A percentile compares a stretch with the other conserved stretches of the same genome.
These are phyloP conservation scores for Aspergillus tanneri DNA, from an alignment of 2,329 filamentous ascomycete species.

Conservation along the genomic window DNA sequence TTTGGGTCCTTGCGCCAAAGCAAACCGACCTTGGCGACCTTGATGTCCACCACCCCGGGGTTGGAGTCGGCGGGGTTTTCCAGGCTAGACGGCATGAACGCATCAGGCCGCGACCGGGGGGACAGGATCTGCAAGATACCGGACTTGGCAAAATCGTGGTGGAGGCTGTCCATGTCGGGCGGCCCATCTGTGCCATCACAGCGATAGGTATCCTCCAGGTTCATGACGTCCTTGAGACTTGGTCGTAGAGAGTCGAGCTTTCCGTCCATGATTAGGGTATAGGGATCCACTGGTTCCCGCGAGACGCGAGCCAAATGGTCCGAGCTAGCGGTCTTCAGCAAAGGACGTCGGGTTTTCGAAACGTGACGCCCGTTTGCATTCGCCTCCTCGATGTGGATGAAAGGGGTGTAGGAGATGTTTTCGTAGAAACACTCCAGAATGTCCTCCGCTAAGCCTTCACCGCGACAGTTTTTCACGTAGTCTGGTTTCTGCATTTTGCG, in stretches of 20 bases:
- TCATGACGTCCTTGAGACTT: constrained; percentile 86
- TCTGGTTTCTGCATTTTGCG: constrained; percentile 96
- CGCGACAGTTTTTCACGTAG: constrained; percentile 91
- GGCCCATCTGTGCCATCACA: constrained; percentile 75
- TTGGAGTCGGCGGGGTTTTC: constrained; percentile 83
- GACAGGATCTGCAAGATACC: constrained; percentile 94
- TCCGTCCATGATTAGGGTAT: constrained; percentile 87
- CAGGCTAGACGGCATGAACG: constrained; percentile 87
- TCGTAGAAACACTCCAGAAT: constrained; percentile 96
- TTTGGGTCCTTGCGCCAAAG: constrained; percentile 93
- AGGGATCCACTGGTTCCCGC: constrained; percentile 90
- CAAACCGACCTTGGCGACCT: constrained; percentile 91
- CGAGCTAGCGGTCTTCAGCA: constrained; percentile 64
- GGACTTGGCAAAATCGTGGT: constrained; percentile 86
- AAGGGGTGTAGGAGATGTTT: constrained; percentile 96
- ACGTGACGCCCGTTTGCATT: constrained; percentile 68
- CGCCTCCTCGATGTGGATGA: constrained; percentile 94
- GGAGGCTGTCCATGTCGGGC: constrained; percentile 76
- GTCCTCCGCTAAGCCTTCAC: constrained; percentile 89
- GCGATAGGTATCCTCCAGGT: constrained; percentile 85
- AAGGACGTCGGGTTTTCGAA: constrained; percentile 68
- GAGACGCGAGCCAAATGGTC: constrained; percentile 64
- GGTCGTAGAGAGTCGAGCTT: constrained; percentile 81
- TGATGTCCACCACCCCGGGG: constrained; percentile 93
- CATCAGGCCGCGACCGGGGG: constrained; percentile 85